Conservation (phyloP, 2,329 filamentous ascomycete genomes). For the Colletotrichum lini region DNA sequence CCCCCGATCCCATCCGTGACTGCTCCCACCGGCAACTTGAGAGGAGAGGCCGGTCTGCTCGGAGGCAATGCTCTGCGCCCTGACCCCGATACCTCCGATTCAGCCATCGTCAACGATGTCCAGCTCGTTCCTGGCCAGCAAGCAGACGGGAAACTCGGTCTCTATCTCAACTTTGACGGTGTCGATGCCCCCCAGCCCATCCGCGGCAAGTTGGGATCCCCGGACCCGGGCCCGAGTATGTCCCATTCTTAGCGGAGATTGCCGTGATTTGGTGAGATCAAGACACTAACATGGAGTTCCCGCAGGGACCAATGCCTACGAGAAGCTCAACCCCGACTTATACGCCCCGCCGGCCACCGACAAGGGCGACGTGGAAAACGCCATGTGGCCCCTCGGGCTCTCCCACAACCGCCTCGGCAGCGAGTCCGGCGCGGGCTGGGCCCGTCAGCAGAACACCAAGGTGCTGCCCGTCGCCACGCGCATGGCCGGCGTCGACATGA, state of each 20-base stretch:
- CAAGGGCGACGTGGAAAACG: conserved; percentile 60
- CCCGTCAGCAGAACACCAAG: conserved; percentile 65
- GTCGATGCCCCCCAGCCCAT: conserved; percentile 69
- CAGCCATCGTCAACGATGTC: conserved; percentile 55
- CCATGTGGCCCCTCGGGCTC: conserved; percentile 69
- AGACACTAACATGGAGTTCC: conserved; percentile 16
- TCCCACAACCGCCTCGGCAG: conserved; percentile 63
- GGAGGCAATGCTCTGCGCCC: conserved; percentile 57
- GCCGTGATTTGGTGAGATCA: too few species aligned
- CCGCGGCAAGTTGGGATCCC: conserved; percentile 63
- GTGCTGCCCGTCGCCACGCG: conserved; percentile 64
- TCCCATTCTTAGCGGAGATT: conserved; percentile 35
- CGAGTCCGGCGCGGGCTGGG: conserved; percentile 64
- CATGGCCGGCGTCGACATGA: conserved; percentile 74
- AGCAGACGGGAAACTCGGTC: conserved; percentile 63
- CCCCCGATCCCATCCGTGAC: conserved; percentile 57
- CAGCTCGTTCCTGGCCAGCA: conserved; percentile 65
- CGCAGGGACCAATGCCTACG: conserved; percentile 55
- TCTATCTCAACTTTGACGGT: conserved; percentile 68
- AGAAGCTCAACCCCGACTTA: conserved; percentile 68
- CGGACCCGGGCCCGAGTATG: conserved; percentile 67
- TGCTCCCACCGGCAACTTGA: conserved; percentile 55
- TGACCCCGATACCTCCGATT: conserved; percentile 53
- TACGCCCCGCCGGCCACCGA: conserved; percentile 69
- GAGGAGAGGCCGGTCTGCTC: conserved; percentile 56